These are phyloP conservation scores for Ormosia semicastrata DNA, from an alignment of 306 rosid species.

Conservation along the genomic window DNA sequence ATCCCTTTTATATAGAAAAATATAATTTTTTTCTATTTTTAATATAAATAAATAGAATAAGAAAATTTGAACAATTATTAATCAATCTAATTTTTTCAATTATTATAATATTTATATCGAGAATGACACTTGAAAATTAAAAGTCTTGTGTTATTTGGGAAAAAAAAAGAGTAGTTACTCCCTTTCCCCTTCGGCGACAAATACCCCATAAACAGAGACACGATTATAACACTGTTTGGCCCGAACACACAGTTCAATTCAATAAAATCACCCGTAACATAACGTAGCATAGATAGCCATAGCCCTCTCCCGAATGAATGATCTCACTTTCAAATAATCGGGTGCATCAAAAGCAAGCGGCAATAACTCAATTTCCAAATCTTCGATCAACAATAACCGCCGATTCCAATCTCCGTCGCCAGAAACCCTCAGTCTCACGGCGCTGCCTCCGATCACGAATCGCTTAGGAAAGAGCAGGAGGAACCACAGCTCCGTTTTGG, in stretches of 20 bases:
- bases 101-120: no score
- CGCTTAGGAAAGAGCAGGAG: background rate
- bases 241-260: background rate
- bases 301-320: background rate
- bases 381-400: slow-evolving; percentile 18
- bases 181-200: background rate
- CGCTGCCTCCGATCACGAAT: background rate
- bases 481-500: background rate
- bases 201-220: background rate
- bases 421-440: background rate
- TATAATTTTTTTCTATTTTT: no score
- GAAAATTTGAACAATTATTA: no score
- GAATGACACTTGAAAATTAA: no score
- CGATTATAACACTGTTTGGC: background rate
- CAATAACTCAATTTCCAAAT: background rate
- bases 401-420: background rate
- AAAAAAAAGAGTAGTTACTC: no score
- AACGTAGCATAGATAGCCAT: background rate
- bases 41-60: no score
- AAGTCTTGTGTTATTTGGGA: no score
- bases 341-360: background rate
- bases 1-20: no score
- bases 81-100: no score
- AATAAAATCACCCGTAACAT: background rate
- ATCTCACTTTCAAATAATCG: background rate